phyloP scores from a whole-genome alignment of 345 rosid species.

The Sisymbrium altissimum region DNA sequence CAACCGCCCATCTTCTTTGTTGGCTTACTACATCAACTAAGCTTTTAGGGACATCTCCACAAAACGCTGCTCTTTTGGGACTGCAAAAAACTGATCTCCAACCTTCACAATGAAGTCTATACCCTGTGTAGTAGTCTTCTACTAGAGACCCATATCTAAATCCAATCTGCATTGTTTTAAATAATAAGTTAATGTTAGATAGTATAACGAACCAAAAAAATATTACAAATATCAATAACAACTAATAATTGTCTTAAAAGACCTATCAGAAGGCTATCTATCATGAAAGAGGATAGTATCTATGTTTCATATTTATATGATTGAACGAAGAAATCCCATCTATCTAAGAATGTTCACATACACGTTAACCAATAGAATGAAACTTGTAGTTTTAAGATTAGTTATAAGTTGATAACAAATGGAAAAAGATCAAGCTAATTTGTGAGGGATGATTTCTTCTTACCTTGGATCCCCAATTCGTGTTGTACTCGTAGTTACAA shows the following conservation, averaged over 20 bases:
- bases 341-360: neutral
- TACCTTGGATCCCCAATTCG: conserved; percentile 71
- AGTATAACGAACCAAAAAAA: neutral
- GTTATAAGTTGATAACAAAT: neutral
- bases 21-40: conserved; percentile 51
- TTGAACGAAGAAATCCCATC: neutral
- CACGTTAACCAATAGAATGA: neutral
- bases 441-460: neutral
- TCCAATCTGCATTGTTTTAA: conserved; percentile 45
- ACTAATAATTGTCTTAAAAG: neutral
- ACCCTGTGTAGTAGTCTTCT: conserved; percentile 69
- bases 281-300: neutral
- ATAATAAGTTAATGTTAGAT: neutral
- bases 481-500: conserved; percentile 47
- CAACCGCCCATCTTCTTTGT: conserved; percentile 66
- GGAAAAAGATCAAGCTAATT: neutral
- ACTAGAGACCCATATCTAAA: conserved; percentile 66
- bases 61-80: conserved; percentile 60
- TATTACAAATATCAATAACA: neutral
- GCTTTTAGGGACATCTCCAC: conserved; percentile 52
- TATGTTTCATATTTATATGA: neutral
- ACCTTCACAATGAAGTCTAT: conserved; percentile 54
- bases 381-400: neutral
- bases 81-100: conserved; percentile 61
- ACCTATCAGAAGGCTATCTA: neutral